Base-by-base conservation (phyloP, 2,329 filamentous ascomycete species). In the Xylariaceae sp. region DNA sequence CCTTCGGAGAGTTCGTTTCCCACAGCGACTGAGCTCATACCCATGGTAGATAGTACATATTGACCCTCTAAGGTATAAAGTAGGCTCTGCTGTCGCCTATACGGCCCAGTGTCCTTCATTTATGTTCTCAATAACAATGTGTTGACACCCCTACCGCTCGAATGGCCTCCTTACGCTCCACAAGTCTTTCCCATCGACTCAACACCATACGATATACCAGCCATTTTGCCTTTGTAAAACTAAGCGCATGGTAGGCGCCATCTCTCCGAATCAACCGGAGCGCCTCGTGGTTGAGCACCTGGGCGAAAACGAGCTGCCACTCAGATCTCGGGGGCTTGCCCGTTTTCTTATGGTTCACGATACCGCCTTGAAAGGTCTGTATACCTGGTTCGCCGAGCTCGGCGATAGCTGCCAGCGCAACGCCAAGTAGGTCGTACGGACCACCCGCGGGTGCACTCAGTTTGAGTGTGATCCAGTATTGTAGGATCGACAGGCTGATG, bases 151-250 rank as follows among this genome's bases (percentile, higher is more conserved):
- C 9, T 21, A 24, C 17, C 17, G 6, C n/a, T 39, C 17, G 14
- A 2, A 19, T n/a, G 14, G 12, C 16, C 24, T 16, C 31, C 26
- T 8, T 19, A 28, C 6, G 4, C 9, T 29, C 24, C 28, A 39
- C 8, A 7, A 53, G 41, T 2, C n/a, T 19, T 29, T 37, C 24
- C 59, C 51, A 37, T 28, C 37, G n/a, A 6, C 12, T 31, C 17
- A 33, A 6, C 21, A 54, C n/a, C 44, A 58, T 40, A 3, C 24
- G 41, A 31, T 49, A 37, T 3, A 43, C 59, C 6, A 56, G 19
- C 46, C 31, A 31, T 43, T 59, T 59, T 21, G 56, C 56, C 45
- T 59, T 21, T 5, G 40, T 17, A 17, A 59, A 59, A 47, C 31
- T 39, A 4, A 33, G 51, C 21, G 45, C 45, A 1, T 36, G 11